Evolutionary conservation across 495 filamentous ascomycete species (phyloP).

Genomic region (Aspergillus olivimuriae): DNA sequence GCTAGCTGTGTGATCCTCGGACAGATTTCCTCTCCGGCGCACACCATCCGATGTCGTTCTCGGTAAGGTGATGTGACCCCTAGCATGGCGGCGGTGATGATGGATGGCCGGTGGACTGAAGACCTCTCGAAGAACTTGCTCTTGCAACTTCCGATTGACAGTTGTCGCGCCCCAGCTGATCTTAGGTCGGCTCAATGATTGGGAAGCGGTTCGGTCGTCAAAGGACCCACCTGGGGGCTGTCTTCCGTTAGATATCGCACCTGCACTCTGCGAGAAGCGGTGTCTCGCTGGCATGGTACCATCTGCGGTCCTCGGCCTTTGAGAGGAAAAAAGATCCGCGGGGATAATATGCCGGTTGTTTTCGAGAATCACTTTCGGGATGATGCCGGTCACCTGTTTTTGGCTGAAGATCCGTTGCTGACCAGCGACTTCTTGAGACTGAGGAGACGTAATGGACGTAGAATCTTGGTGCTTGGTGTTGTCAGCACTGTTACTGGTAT

Average conservation of each 20-base stretch:
- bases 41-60: slow-evolving; percentile 34
- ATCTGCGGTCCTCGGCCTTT: slow-evolving; percentile 27
- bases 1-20: slow-evolving; percentile 26
- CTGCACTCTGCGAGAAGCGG: slow-evolving; percentile 14
- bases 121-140: slow-evolving; percentile 90
- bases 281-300: slow-evolving; percentile 12
- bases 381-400: slow-evolving; percentile 53
- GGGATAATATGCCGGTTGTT: slow-evolving; percentile 96
- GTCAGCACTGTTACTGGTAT: slow-evolving; percentile 5
- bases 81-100: slow-evolving; percentile 53
- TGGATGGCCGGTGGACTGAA: slow-evolving; percentile 80
- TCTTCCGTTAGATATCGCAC: slow-evolving; percentile 6
- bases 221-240: neutral
- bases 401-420: slow-evolving; percentile 73
- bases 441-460: slow-evolving; percentile 10
- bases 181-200: slow-evolving; percentile 23
- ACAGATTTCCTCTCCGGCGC: slow-evolving; percentile 24
- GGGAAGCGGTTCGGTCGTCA: slow-evolving; percentile 4
- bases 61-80: slow-evolving; percentile 53
- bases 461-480: slow-evolving; percentile 15
- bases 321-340: slow-evolving; percentile 58
- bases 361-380: slow-evolving; percentile 90
- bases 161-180: slow-evolving; percentile 93
- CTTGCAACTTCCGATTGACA: slow-evolving; percentile 79
- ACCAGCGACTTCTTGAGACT: slow-evolving; percentile 24